Evolutionary conservation across 495 filamentous ascomycete species (phyloP), one percentile per base, ranked within the genome.

Genomic region (Parachaetomium inaequale): DNA sequence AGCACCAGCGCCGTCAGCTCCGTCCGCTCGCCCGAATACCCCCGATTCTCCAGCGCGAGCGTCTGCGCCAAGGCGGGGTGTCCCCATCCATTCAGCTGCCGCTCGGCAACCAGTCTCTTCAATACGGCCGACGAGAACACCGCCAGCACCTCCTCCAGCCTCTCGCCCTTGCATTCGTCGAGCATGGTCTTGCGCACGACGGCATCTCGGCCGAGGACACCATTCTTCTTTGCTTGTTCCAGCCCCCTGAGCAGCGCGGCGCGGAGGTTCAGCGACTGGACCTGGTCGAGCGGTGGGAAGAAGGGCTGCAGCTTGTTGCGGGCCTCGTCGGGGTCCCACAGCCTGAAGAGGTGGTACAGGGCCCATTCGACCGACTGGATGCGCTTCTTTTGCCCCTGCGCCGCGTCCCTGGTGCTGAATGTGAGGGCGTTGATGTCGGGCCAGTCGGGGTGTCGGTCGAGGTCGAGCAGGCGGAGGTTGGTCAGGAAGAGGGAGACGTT

Each of bases 191-290:
- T 96, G 45, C 92, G 85, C 42, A 96, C 75, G 5, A 91, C 84
- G 0, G 82, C 81, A 70, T 95, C 91, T 53, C 87, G 82, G 11
- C 90, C 88, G 21, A 96, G 77, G 1, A 90, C 81, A 11, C 90
- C 91, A 81, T 86, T 89, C 74, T 92, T 95, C 81, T 95, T 96
- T 53, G 89, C 78, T 32, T 92, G 87, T 59, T 89, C 87, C 40
- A 96, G 79, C 50, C 81, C 81, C 64, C 90, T 81, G 64, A 90
- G 91, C n/a, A 96, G 77, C 25, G 91, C 92, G 23, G 90, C 86
- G 62, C 92, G 90, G 14, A 96, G 84, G 70, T 96, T 96, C 66
- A 93, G 79, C 6, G 91, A 95, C 68, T 94, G 91, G 36, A 96
- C 81, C 23, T 91, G 88, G 70, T 93, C 90, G 65, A 90, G 80